Evolutionary conservation across 73 alveolate species (phyloP).

Genomic region (Paramecium pentaurelia): DNA sequence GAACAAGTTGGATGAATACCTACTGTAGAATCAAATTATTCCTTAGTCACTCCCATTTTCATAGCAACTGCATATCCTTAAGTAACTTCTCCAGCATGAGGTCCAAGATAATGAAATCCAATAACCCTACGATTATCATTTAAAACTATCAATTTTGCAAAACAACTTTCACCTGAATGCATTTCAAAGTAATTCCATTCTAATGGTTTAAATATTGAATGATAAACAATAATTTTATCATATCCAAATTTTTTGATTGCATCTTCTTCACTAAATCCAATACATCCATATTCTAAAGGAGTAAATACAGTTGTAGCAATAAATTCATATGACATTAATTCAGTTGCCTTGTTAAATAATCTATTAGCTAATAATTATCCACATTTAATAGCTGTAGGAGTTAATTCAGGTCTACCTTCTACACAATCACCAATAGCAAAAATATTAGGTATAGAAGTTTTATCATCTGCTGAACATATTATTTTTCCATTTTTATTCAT

Average conservation of each 20-base stretch:
- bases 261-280: conserved; percentile 88
- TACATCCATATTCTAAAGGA: conserved; percentile 96
- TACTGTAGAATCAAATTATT: conserved; percentile 78
- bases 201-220: conserved; percentile 92
- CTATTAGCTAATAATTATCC: conserved; percentile 93
- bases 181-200: conserved; percentile 88
- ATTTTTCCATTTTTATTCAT: conserved; percentile 76
- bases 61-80: conserved; percentile 97
- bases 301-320: conserved; percentile 99
- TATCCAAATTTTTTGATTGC: conserved; percentile 89
- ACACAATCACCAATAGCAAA: conserved; percentile 97
- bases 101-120: conserved; percentile 97
- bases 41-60: conserved; percentile 80
- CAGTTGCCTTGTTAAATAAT: conserved; percentile 84
- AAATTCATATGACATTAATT: conserved; percentile 89
- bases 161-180: conserved; percentile 65
- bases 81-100: conserved; percentile 98
- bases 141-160: conserved; percentile 6
- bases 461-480: conserved; percentile 80
- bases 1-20: conserved; percentile 99
- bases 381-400: conserved; percentile 98
- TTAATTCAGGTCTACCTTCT: conserved; percentile 94
- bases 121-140: conserved; percentile 76
- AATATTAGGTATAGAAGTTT: conserved; percentile 88
- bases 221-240: conserved; percentile 83